Evolutionary conservation across 148 eudicot species (phyloP).

Genomic region (Cornus suecica): DNA sequence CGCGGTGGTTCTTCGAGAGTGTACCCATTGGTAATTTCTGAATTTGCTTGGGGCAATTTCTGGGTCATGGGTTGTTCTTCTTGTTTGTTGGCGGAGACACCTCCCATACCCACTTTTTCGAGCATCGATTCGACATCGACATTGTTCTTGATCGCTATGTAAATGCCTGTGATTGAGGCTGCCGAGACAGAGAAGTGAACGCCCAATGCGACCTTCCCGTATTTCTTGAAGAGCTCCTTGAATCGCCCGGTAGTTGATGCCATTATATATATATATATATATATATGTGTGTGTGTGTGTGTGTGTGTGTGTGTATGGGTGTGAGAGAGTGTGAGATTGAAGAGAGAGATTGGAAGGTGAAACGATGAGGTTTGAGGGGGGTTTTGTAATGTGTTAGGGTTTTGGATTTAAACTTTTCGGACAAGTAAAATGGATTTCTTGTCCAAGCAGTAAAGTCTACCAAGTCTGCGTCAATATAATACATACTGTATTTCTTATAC

Average conservation of each 20-base stretch:
- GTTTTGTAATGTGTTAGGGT: not conserved
- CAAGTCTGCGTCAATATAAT: too few relatives aligned
- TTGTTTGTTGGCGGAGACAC: conserved; percentile 10
- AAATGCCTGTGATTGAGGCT: conserved; percentile 60
- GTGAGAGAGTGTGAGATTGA: not conserved
- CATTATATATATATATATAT: conserved; percentile 23
- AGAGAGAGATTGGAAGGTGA: not conserved
- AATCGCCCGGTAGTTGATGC: conserved; percentile 44
- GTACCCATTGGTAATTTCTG: conserved; percentile 8
- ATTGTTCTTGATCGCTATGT: conserved; percentile 77
- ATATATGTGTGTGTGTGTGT: not conserved
- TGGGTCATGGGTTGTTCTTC: not conserved
- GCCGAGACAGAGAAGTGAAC: conserved; percentile 72
- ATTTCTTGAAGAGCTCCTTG: conserved; percentile 57
- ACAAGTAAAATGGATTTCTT: too few relatives aligned
- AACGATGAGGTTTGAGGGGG: not conserved
- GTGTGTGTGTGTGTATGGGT: too few relatives aligned
- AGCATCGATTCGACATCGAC: conserved; percentile 80
- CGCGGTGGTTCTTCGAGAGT: not conserved
- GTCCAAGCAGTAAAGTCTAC: too few relatives aligned
- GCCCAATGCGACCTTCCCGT: conserved; percentile 80
- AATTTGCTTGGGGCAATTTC: conserved; percentile 9
- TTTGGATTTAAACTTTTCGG: not conserved
- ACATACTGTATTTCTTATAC: too few relatives aligned
- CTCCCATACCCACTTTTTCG: conserved; percentile 57